These are phyloP conservation scores for Physcomitrium patens DNA, from an alignment of 225 moss, liverwort and hornwort species.

Conservation along the genomic window DNA sequence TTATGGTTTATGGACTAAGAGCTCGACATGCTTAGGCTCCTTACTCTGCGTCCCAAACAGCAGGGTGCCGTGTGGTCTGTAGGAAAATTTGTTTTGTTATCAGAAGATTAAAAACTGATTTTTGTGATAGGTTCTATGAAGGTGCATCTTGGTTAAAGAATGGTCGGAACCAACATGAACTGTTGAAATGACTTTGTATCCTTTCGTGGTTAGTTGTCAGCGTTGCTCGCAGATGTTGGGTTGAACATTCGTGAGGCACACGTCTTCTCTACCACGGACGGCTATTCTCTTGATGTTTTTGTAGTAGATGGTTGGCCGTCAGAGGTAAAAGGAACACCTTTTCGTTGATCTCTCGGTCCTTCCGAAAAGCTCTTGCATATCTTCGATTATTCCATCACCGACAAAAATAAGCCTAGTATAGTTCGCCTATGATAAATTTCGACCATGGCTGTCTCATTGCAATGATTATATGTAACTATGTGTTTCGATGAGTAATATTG, in stretches of 20 bases:
- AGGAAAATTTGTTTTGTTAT: not conserved
- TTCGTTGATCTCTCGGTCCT: conserved; percentile 14
- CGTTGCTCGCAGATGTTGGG: conserved; percentile 95
- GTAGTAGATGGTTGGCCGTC: conserved; percentile 98
- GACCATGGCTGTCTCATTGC: not conserved
- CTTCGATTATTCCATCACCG: not conserved
- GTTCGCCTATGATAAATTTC: no score
- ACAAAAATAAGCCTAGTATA: no score
- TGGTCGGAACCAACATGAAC: conserved; percentile 16
- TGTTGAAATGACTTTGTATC: conserved; percentile 25
- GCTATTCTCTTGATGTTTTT: conserved; percentile 93
- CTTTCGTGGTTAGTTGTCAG: conserved; percentile 71
- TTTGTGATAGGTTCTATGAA: conserved; percentile 6
- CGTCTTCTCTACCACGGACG: conserved; percentile 91
- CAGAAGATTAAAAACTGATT: not conserved
- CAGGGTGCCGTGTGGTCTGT: no score
- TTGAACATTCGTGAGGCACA: conserved; percentile 97
- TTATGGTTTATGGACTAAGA: no score
- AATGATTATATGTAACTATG: not conserved
- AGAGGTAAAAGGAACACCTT: conserved; percentile 55
- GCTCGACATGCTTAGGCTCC: no score
- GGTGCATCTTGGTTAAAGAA: conserved; percentile 21
- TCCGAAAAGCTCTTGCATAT: conserved; percentile 2
- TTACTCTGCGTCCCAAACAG: no score
- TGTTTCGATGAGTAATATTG: not conserved